Percentiles rank a stretch among this genome's conserved stretches.
phyloP scores from a whole-genome alignment of 163 green algal genomes.

The Chloroidium sp. region DNA sequence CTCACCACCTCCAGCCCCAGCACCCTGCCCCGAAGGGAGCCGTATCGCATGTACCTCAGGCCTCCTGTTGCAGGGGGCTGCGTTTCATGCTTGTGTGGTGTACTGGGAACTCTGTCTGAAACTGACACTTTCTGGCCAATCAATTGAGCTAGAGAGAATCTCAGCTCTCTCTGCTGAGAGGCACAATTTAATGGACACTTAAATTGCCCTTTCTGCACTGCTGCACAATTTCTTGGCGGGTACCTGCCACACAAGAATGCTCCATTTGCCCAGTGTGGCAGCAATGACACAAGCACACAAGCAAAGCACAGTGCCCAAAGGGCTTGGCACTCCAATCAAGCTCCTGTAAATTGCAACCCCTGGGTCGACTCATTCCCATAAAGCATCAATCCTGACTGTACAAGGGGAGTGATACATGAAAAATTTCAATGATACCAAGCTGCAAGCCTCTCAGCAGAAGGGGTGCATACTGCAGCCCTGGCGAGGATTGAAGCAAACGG shows the following conservation, averaged over 20 bases:
- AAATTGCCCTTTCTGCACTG: too few relatives aligned
- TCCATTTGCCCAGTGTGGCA: too few relatives aligned
- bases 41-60: conserved; percentile 81
- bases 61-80: conserved; percentile 41
- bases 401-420: not conserved
- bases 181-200: not conserved
- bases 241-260: too few relatives aligned
- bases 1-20: conserved; percentile 68
- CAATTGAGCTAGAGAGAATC: not conserved
- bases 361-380: not conserved
- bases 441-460: not conserved
- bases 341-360: not conserved
- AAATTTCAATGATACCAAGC: not conserved
- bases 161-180: not conserved
- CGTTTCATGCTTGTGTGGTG: not conserved
- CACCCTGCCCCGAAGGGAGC: conserved; percentile 76
- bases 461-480: too few relatives aligned
- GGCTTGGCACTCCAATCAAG: not conserved
- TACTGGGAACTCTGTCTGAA: not conserved
- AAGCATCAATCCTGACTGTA: not conserved
- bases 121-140: not conserved
- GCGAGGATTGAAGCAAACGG: too few relatives aligned
- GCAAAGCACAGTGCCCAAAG: too few relatives aligned
- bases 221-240: too few relatives aligned
- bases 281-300: too few relatives aligned